Conservation (phyloP, 306 rosid species). For the Vicia villosa region DNA sequence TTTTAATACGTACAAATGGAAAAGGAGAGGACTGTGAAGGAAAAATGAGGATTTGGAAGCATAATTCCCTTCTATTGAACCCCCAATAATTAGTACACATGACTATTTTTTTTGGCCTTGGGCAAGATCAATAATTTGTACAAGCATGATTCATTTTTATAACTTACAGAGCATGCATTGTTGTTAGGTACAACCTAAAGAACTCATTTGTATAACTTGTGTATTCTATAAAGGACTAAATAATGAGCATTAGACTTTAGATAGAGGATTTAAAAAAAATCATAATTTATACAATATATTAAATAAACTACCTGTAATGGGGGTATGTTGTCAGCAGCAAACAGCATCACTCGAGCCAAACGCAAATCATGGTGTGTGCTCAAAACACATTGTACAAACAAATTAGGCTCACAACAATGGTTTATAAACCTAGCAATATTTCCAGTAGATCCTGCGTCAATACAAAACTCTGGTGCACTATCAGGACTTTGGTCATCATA, state of each 20-base stretch:
- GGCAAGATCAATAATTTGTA: neutral
- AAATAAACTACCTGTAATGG: slow-evolving; percentile 78
- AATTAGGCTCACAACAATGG: slow-evolving; percentile 94
- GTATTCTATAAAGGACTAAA: neutral
- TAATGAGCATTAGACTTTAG: neutral
- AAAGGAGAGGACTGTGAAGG: no score
- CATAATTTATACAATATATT: neutral
- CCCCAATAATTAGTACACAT: neutral
- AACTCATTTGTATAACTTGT: neutral
- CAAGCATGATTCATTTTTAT: neutral
- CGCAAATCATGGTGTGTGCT: slow-evolving; percentile 79
- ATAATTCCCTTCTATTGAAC: neutral
- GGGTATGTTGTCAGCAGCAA: slow-evolving; percentile 96
- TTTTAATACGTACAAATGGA: neutral
- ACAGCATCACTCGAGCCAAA: slow-evolving; percentile 83
- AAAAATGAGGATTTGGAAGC: neutral
- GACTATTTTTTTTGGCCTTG: neutral
- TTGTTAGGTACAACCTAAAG: neutral
- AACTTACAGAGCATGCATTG: neutral
- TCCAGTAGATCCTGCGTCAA: slow-evolving; percentile 88
- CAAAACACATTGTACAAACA: slow-evolving; percentile 95
- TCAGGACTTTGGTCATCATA: slow-evolving; percentile 64
- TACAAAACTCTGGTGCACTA: slow-evolving; percentile 74
- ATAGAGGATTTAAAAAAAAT: neutral
- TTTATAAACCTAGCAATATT: slow-evolving; percentile 89